phyloP scores from a whole-genome alignment of 163 green algal species.

The Coccomyxa subellipsoidea region DNA sequence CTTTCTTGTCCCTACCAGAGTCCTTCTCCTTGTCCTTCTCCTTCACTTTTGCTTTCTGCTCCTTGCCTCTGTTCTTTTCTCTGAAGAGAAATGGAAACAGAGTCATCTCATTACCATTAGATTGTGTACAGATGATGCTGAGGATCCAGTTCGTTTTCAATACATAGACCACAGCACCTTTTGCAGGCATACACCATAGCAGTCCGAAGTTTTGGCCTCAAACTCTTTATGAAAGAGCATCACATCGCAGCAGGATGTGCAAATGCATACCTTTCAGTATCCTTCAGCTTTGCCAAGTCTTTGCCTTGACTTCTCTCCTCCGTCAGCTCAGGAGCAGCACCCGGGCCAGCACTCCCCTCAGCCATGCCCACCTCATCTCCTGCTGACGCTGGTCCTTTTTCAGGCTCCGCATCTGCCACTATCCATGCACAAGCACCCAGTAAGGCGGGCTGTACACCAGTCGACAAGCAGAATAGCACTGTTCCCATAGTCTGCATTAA shows the following conservation, averaged over 20 bases:
- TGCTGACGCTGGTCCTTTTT: not conserved
- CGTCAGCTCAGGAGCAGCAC: not conserved
- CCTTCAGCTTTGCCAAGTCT: not conserved
- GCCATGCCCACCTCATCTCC: not conserved
- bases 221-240: not conserved
- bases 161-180: not conserved
- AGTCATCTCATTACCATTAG: too few species aligned
- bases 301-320: not conserved
- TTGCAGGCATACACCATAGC: not conserved
- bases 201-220: not conserved
- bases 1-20: not conserved
- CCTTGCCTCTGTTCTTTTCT: not conserved
- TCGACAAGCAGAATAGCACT: too few species aligned
- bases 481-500: too few species aligned
- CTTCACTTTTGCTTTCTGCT: not conserved
- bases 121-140: too few species aligned
- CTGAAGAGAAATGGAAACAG: not conserved
- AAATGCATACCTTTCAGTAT: not conserved
- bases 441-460: not conserved
- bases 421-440: not conserved
- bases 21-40: not conserved
- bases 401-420: not conserved
- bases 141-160: not conserved
- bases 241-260: not conserved
- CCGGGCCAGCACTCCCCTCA: not conserved